phyloP scores from a whole-genome alignment of 108 stramenopile genomes.

The Cylindrotheca closterium region DNA sequence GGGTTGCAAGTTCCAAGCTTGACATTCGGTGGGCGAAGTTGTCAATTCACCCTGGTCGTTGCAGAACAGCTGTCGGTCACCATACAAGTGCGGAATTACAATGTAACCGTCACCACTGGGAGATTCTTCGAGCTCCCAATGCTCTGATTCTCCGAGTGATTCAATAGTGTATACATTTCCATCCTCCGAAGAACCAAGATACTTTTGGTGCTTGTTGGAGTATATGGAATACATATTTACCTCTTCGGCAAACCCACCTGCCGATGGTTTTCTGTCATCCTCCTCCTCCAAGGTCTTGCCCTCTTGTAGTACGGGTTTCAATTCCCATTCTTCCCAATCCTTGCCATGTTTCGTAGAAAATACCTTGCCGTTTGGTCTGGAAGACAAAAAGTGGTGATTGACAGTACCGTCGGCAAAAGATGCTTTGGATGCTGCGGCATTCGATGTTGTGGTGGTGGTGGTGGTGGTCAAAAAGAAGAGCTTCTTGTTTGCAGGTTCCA shows the following conservation, averaged over 20 bases:
- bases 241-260: not conserved
- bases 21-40: not conserved
- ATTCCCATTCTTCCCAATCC: not conserved
- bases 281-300: not conserved
- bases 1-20: not conserved
- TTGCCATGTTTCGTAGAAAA: not conserved
- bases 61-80: not conserved
- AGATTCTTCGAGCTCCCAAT: not conserved
- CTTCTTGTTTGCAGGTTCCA: not conserved
- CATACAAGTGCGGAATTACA: not conserved
- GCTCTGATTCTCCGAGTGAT: not conserved
- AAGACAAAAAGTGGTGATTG: not conserved
- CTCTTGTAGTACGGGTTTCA: not conserved
- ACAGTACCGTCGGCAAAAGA: too few species aligned
- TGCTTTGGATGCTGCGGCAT: too few species aligned
- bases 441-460: not conserved
- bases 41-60: not conserved
- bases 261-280: too few species aligned
- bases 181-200: not conserved
- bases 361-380: not conserved
- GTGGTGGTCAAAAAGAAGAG: not conserved
- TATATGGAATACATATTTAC: not conserved
- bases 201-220: not conserved
- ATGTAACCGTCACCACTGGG: not conserved
- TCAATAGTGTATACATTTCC: not conserved